Conservation (phyloP, 1,284 basidiomycete genomes). For the Leccinum brunneo-olivaceum region DNA sequence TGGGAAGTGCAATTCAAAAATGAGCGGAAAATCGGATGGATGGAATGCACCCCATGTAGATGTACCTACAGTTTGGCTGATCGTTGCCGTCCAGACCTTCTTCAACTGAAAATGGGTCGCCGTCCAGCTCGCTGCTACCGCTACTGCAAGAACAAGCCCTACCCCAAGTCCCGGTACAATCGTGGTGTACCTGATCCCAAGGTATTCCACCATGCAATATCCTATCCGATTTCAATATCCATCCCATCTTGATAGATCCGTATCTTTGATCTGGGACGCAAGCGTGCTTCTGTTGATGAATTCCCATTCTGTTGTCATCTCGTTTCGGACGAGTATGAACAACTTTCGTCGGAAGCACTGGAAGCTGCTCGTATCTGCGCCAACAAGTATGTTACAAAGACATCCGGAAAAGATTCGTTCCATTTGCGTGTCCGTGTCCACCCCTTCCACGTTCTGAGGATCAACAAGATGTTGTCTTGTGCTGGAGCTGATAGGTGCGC, state of each 20-base stretch:
- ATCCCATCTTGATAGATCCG: slow-evolving; percentile 55
- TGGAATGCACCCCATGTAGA: slow-evolving; percentile 6
- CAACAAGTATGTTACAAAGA: slow-evolving; percentile 99
- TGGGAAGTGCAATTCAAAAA: background rate
- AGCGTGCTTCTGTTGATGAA: slow-evolving; percentile 93
- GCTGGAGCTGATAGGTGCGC: slow-evolving; percentile 92
- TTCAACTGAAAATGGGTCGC: slow-evolving; percentile 76
- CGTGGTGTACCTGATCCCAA: slow-evolving; percentile 97
- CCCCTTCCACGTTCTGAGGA: slow-evolving; percentile 97
- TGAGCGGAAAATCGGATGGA: slow-evolving; percentile 10
- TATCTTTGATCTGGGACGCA: slow-evolving; percentile 92
- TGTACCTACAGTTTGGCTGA: slow-evolving; percentile 12
- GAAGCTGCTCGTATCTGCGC: slow-evolving; percentile 99
- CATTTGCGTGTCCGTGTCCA: slow-evolving; percentile 96
- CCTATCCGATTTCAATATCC: background rate
- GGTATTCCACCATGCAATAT: slow-evolving; percentile 32
- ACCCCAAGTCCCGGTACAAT: slow-evolving; percentile 93
- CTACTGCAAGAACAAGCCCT: slow-evolving; percentile 99
- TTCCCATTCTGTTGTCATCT: slow-evolving; percentile 96
- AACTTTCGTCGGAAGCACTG: slow-evolving; percentile 92
- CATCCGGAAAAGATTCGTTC: slow-evolving; percentile 97
- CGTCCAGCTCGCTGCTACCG: slow-evolving; percentile 95
- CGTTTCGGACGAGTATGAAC: slow-evolving; percentile 98
- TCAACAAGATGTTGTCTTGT: slow-evolving; percentile 99
- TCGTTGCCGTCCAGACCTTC: slow-evolving; percentile 10